phyloP scores from a whole-genome alignment of 768 basidiomycete species.

The Tulasnella sp. region DNA sequence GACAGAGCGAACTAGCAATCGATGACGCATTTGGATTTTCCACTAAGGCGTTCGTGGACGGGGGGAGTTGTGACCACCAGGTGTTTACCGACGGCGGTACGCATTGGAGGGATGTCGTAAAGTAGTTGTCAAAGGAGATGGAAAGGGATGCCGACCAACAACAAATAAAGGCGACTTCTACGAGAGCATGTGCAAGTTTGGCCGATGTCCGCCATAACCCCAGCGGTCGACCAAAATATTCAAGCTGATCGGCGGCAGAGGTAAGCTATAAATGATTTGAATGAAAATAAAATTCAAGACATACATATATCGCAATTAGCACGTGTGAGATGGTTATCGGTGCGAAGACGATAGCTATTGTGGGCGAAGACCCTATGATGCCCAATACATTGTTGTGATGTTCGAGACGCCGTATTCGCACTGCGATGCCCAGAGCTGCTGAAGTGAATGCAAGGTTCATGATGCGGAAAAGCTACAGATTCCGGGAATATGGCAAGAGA shows the following conservation, averaged over 20 bases:
- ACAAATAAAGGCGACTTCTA: constrained; percentile 83
- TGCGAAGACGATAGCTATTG: constrained; percentile 74
- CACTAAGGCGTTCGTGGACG: constrained; percentile 30
- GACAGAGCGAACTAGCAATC: constrained; percentile 24
- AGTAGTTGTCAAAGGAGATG: constrained; percentile 82
- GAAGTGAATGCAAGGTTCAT: constrained; percentile 74
- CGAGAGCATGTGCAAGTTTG: constrained; percentile 75
- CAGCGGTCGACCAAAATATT: constrained; percentile 84
- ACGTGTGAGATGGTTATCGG: constrained; percentile 75
- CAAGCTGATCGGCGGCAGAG: constrained; percentile 41
- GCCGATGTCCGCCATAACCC: constrained; percentile 85
- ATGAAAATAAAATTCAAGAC: constrained; percentile 22
- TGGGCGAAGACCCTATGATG: constrained; percentile 68
- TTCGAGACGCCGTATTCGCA: constrained; percentile 56
- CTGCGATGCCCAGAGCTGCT: constrained; percentile 64
- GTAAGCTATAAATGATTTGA: constrained; percentile 15
- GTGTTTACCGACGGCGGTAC: constrained; percentile 42
- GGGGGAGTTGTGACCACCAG: constrained; percentile 65
- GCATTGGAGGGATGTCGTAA: constrained; percentile 75
- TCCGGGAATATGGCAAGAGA: neutral
- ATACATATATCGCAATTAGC: constrained; percentile 71
- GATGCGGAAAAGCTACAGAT: constrained; percentile 59
- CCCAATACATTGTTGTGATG: constrained; percentile 40
- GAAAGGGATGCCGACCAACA: constrained; percentile 87
- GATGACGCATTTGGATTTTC: constrained; percentile 34